phyloP scores from a whole-genome alignment of 2,329 filamentous ascomycete genomes.

The Pseudomassariella vexata region DNA sequence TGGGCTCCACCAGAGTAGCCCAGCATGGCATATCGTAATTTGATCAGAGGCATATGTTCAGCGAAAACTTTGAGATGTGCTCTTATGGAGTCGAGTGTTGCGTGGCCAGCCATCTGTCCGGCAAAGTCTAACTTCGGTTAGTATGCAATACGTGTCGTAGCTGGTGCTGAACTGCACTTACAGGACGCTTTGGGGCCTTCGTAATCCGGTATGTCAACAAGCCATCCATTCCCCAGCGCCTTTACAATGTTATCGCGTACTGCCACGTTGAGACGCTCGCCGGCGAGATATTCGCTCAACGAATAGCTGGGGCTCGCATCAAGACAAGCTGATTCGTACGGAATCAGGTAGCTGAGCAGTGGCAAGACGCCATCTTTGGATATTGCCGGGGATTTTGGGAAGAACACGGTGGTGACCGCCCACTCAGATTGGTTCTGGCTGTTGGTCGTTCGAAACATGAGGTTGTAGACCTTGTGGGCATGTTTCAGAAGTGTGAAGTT shows the following conservation, averaged over 20 bases:
- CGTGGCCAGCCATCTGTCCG: conserved; percentile 6
- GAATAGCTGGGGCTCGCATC: conserved; percentile 30
- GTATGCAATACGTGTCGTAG: background rate
- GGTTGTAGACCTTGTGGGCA: conserved; percentile 21
- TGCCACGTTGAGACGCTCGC: conserved; percentile 10
- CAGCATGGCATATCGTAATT: conserved; percentile 37
- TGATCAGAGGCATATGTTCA: conserved; percentile 18
- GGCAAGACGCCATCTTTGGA: conserved; percentile 7
- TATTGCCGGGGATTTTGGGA: conserved; percentile 6
- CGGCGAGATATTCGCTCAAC: conserved; percentile 6
- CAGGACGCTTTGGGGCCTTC: conserved; percentile 36
- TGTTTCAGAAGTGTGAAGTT: conserved; percentile 12
- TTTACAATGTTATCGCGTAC: conserved; percentile 17
- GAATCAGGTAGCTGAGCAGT: conserved; percentile 33
- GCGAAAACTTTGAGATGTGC: conserved; percentile 5
- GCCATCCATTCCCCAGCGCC: conserved; percentile 37
- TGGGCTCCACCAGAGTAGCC: conserved; percentile 52
- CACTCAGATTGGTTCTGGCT: conserved; percentile 26
- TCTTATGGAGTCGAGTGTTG: conserved; percentile 7
- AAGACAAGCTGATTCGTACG: conserved; percentile 27
- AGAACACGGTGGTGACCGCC: conserved; percentile 30
- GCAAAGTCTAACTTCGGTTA: conserved; percentile 4
- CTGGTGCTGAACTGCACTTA: conserved; percentile 1
- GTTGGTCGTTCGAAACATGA: conserved; percentile 32
- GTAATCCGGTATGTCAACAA: conserved; percentile 40